phyloP scores from a whole-genome alignment of 2,329 filamentous ascomycete genomes.

The Davidsoniella neocaledoniae region DNA sequence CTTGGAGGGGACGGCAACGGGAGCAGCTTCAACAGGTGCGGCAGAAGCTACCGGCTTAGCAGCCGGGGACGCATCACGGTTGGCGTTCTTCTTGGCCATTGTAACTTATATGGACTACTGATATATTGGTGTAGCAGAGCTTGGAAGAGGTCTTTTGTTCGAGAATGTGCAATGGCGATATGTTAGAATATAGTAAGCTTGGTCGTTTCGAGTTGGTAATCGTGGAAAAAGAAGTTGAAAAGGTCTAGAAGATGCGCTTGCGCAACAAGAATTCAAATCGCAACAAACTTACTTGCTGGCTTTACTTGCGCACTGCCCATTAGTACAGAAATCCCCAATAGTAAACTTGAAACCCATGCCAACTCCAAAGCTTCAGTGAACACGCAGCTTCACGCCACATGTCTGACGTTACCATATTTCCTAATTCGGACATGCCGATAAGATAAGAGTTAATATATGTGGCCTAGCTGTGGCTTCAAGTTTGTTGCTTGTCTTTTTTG shows the following conservation, averaged over 20 bases:
- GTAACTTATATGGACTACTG: constrained; percentile 8
- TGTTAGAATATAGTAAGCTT: neutral
- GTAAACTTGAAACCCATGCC: no score
- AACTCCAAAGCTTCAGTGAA: constrained; percentile 5
- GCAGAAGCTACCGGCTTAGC: constrained; percentile 13
- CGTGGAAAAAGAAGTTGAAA: neutral
- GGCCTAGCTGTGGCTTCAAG: no score
- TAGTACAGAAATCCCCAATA: no score
- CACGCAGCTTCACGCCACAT: constrained; percentile 14
- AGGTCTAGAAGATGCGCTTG: neutral
- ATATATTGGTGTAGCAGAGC: no score
- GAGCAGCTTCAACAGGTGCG: constrained; percentile 11
- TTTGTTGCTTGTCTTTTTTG: no score
- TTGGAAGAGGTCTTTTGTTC: no score
- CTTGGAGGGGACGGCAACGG: constrained; percentile 14
- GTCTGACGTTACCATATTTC: constrained; percentile 8
- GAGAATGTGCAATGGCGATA: neutral
- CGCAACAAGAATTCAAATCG: neutral
- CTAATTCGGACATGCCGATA: neutral
- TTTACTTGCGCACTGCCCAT: constrained; percentile 1
- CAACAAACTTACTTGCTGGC: neutral
- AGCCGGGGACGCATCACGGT: constrained; percentile 15
- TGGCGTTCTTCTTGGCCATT: constrained; percentile 12
- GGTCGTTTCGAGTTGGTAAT: neutral
- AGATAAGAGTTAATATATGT: neutral